phyloP scores from a whole-genome alignment of 106 monocot species.

The Allium sativum region DNA sequence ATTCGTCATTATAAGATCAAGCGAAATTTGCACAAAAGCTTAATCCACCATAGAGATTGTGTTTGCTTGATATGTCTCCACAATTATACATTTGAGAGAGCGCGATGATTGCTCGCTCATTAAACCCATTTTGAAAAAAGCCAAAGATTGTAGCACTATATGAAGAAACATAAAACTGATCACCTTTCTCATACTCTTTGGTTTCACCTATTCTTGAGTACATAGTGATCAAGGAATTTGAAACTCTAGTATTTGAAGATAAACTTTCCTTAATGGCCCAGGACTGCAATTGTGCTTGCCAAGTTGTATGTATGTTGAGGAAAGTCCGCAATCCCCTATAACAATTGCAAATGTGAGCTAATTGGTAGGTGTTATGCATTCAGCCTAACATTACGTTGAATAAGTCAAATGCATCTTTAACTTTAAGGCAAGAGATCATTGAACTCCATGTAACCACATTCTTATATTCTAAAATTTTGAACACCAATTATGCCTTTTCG shows the following conservation, averaged over 20 bases:
- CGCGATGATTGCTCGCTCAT: constrained; percentile 25
- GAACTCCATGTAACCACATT: constrained; percentile 77
- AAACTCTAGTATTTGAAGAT: constrained; percentile 21
- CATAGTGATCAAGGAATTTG: constrained; percentile 53
- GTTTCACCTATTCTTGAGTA: constrained; percentile 37
- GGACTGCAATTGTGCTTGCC: constrained; percentile 50
- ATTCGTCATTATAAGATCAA: constrained; percentile 42
- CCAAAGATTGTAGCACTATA: constrained; percentile 57
- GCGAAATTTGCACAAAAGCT: constrained; percentile 59
- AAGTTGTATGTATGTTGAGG: neutral
- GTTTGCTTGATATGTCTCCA: constrained; percentile 40
- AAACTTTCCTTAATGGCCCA: constrained; percentile 38
- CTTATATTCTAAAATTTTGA: constrained; percentile 22
- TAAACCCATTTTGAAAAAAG: constrained; percentile 45
- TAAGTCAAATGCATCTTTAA: constrained; percentile 31
- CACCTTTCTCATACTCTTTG: constrained; percentile 22
- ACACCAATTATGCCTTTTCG: constrained; percentile 22
- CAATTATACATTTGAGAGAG: constrained; percentile 39
- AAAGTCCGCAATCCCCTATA: constrained; percentile 36
- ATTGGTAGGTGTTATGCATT: constrained; percentile 34
- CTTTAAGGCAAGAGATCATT: constrained; percentile 45
- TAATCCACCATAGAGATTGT: constrained; percentile 44
- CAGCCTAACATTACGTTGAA: constrained; percentile 38
- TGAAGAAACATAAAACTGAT: constrained; percentile 37
- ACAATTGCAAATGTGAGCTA: constrained; percentile 44